Conservation (phyloP, 495 filamentous ascomycete species). For the Xylaria cubensis region DNA sequence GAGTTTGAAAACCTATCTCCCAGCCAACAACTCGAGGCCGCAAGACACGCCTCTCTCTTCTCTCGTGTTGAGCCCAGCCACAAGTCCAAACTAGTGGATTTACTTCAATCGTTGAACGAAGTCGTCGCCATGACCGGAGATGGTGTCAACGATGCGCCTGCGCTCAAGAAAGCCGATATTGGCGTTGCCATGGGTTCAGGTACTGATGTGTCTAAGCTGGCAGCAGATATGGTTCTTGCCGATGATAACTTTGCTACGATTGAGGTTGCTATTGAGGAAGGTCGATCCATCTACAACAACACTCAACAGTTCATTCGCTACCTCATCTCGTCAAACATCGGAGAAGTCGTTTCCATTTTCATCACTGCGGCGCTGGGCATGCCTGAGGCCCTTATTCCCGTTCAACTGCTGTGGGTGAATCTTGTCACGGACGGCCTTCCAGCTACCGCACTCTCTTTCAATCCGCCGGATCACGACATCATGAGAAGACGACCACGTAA, state of each 20-base stretch:
- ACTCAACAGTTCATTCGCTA: slow-evolving; percentile 99
- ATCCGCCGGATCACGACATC: slow-evolving; percentile 95
- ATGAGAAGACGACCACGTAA: slow-evolving; percentile 91
- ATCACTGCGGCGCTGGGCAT: slow-evolving; percentile 95
- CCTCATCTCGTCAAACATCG: slow-evolving; percentile 98
- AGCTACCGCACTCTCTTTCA: slow-evolving; percentile 96
- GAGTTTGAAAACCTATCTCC: slow-evolving; percentile 90
- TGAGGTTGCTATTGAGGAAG: slow-evolving; percentile 93
- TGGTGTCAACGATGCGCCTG: slow-evolving; percentile 98
- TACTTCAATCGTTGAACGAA: slow-evolving; percentile 89
- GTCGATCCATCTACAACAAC: slow-evolving; percentile 98
- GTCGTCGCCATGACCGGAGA: slow-evolving; percentile 99
- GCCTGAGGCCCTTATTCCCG: slow-evolving; percentile 97
- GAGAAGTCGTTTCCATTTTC: slow-evolving; percentile 99
- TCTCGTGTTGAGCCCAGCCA: slow-evolving; percentile 96
- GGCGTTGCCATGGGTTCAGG: slow-evolving; percentile 99
- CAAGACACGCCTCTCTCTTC: slow-evolving; percentile 87
- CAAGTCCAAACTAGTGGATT: slow-evolving; percentile 95
- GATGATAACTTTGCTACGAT: slow-evolving; percentile 99
- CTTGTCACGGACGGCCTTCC: slow-evolving; percentile 97
- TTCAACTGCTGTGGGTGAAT: slow-evolving; percentile 99
- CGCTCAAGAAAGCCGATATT: slow-evolving; percentile 98
- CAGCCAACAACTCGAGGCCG: slow-evolving; percentile 78
- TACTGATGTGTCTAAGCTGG: slow-evolving; percentile 96
- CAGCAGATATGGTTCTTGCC: slow-evolving; percentile 97